These are phyloP conservation scores for Silene uniflora DNA, from an alignment of 148 eudicot genomes.

Conservation along the genomic window DNA sequence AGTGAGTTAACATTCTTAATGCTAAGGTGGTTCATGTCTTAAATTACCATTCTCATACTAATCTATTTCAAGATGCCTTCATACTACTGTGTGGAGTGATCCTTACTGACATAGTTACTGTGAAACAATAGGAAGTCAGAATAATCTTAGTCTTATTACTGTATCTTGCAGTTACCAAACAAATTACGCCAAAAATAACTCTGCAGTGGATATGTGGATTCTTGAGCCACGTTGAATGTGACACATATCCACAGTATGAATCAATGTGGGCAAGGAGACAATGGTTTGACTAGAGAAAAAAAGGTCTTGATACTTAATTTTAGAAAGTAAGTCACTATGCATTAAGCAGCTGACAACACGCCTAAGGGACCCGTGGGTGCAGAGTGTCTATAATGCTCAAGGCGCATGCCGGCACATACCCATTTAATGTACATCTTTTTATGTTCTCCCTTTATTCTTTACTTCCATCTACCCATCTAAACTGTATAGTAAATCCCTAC, in stretches of 20 bases:
- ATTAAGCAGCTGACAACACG: background rate
- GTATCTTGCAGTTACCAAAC: background rate
- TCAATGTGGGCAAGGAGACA: background rate
- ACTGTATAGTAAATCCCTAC: background rate
- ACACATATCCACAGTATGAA: background rate
- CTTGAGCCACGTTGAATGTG: background rate
- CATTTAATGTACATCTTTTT: background rate
- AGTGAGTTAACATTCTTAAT: background rate
- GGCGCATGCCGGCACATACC: background rate
- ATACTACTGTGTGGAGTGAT: background rate
- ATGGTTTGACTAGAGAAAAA: constrained; percentile 6
- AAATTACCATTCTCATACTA: background rate
- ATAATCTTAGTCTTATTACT: background rate
- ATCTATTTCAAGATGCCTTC: background rate
- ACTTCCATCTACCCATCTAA: background rate
- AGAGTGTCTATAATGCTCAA: background rate
- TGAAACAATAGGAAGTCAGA: background rate
- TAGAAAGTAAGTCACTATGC: background rate
- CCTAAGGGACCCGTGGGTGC: constrained; percentile 1
- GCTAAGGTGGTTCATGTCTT: background rate
- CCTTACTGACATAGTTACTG: background rate
- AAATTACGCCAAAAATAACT: background rate
- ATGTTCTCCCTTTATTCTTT: background rate
- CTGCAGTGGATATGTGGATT: background rate
- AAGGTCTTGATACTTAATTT: background rate